A percentile compares a stretch with the other conserved stretches of the same genome.
These are phyloP conservation scores for Simmondsia chinensis DNA, from an alignment of 148 eudicot genomes.

Conservation along the genomic window DNA sequence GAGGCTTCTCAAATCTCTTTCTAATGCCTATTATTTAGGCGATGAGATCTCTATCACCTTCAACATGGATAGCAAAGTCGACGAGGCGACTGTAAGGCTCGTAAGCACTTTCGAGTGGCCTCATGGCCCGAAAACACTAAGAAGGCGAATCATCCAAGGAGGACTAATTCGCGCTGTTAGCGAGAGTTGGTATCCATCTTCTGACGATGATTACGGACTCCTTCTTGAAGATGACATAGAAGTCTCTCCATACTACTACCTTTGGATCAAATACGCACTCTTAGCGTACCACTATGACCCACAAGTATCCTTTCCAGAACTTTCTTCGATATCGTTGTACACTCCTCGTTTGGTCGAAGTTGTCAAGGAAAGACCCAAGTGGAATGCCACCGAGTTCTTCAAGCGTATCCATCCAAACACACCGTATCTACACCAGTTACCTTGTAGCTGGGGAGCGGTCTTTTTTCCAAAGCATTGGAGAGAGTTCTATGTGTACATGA, in stretches of 20 bases:
- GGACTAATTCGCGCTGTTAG: slow-evolving; percentile 93
- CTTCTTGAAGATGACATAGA: slow-evolving; percentile 88
- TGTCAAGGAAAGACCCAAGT: slow-evolving; percentile 83
- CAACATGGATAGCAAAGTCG: slow-evolving; percentile 90
- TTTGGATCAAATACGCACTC: slow-evolving; percentile 88
- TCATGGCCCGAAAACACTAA: slow-evolving; percentile 62
- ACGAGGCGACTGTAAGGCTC: slow-evolving; percentile 51
- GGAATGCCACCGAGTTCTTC: slow-evolving; percentile 85
- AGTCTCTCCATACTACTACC: slow-evolving; percentile 85
- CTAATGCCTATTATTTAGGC: slow-evolving; percentile 63
- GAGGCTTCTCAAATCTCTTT: slow-evolving; percentile 74
- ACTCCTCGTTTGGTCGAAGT: slow-evolving; percentile 89
- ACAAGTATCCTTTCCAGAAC: slow-evolving; percentile 79
- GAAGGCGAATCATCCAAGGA: slow-evolving; percentile 89
- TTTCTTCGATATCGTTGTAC: slow-evolving; percentile 82
- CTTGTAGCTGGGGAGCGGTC: slow-evolving; percentile 96
- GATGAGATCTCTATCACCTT: slow-evolving; percentile 74
- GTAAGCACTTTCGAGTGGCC: slow-evolving; percentile 68
- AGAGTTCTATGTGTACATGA: slow-evolving; percentile 97
- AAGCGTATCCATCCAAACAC: slow-evolving; percentile 81
- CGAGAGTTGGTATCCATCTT: slow-evolving; percentile 93
- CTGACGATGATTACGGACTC: slow-evolving; percentile 79
- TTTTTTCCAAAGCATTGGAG: slow-evolving; percentile 98
- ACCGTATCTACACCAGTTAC: slow-evolving; percentile 87
- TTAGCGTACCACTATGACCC: slow-evolving; percentile 84